phyloP scores from a whole-genome alignment of 495 filamentous ascomycete genomes.

The Delitschia confertaspora region DNA sequence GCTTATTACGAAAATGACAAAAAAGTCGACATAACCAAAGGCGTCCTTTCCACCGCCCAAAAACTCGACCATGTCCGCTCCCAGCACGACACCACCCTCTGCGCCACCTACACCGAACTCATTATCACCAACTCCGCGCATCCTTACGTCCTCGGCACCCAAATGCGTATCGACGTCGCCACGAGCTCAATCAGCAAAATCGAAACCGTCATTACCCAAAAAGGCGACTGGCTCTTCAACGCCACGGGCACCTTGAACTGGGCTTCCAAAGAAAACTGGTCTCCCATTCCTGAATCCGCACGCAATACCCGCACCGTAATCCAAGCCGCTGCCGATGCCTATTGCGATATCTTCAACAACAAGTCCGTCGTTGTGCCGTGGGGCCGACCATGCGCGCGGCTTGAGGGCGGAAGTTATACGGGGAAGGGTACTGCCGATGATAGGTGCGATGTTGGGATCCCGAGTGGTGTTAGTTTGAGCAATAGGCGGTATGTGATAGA shows the following conservation, averaged over 20 bases:
- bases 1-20: constrained; percentile 41
- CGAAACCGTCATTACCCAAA: constrained; percentile 14
- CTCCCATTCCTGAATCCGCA: constrained; percentile 7
- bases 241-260: constrained; percentile 18
- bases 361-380: constrained; percentile 25
- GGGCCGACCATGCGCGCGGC: constrained; percentile 33
- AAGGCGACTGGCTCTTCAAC: constrained; percentile 26
- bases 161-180: constrained; percentile 37
- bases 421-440: constrained; percentile 8
- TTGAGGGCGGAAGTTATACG: constrained; percentile 40
- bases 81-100: constrained; percentile 41
- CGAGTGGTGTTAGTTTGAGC: constrained; percentile 29
- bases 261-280: constrained; percentile 15
- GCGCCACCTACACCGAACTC: constrained; percentile 47
- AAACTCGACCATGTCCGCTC: constrained; percentile 42
- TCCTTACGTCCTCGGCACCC: constrained; percentile 45
- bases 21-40: constrained; percentile 31
- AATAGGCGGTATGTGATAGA: constrained; percentile 46
- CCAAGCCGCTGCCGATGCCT: constrained; percentile 25
- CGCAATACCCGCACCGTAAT: constrained; percentile 16
- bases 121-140: constrained; percentile 37
- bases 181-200: constrained; percentile 16
- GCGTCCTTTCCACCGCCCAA: constrained; percentile 38
- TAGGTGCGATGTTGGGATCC: constrained; percentile 16
- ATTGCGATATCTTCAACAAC: constrained; percentile 23